Conservation (phyloP, 2,329 filamentous ascomycete genomes). For the Sarocladium kiliense region DNA sequence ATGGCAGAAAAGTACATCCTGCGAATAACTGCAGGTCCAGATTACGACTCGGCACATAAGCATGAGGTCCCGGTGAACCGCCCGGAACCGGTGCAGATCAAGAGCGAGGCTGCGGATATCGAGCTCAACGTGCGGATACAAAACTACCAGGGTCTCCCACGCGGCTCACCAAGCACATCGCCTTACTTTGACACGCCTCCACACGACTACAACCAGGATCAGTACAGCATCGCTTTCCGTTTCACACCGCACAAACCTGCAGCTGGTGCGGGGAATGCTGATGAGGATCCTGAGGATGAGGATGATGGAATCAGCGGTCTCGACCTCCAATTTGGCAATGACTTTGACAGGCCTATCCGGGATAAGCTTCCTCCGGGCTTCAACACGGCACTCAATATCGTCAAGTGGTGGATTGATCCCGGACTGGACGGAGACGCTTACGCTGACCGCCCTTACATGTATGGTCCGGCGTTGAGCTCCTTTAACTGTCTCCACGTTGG, state of each 20-base stretch:
- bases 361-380: conserved; percentile 84
- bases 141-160: conserved; percentile 64
- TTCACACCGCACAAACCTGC: conserved; percentile 61
- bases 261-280: not conserved
- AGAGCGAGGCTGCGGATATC: conserved; percentile 57
- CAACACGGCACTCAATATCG: conserved; percentile 74
- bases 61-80: conserved; percentile 71
- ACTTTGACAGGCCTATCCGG: conserved; percentile 87
- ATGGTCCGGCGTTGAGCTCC: conserved; percentile 72
- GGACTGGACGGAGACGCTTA: conserved; percentile 87
- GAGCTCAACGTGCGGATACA: conserved; percentile 71
- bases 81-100: conserved; percentile 55
- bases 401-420: conserved; percentile 88
- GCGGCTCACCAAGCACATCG: conserved; percentile 61
- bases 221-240: conserved; percentile 78
- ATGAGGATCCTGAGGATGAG: conserved; percentile 13
- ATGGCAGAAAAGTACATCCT: conserved; percentile 74
- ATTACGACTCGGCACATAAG: conserved; percentile 70
- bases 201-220: conserved; percentile 64
- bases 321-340: conserved; percentile 87
- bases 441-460: conserved; percentile 79
- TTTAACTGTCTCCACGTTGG: conserved; percentile 76
- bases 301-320: conserved; percentile 54
- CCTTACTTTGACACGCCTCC: conserved; percentile 70
- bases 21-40: conserved; percentile 73